Evolutionary conservation across 345 rosid species (phyloP).

Genomic region (Gynandropsis gynandra): DNA sequence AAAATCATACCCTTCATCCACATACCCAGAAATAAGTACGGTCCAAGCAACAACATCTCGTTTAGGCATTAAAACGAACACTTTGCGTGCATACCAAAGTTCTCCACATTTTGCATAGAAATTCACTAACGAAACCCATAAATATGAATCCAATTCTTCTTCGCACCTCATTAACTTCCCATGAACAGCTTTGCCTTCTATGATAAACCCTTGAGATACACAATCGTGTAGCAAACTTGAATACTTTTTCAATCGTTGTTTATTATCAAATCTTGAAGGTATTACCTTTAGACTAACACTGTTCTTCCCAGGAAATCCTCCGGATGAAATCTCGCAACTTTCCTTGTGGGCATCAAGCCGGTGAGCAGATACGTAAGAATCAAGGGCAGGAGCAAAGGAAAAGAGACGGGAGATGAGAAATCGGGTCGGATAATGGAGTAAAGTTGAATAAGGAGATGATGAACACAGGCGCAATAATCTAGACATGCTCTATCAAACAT

Average conservation of each 20-base stretch:
- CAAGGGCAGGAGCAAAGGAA: too few species aligned
- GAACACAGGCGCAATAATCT: too few species aligned
- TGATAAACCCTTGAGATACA: constrained; percentile 28
- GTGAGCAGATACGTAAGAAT: too few species aligned
- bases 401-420: too few species aligned
- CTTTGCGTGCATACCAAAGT: constrained; percentile 22
- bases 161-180: constrained; percentile 23
- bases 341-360: too few species aligned
- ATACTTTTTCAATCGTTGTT: constrained; percentile 23
- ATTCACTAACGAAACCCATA: constrained; percentile 39
- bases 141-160: constrained; percentile 29
- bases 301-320: not conserved
- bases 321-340: too few species aligned
- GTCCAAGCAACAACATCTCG: constrained; percentile 48
- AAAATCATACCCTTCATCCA: constrained; percentile 23
- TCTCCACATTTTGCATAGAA: constrained; percentile 32
- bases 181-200: constrained; percentile 28
- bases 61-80: constrained; percentile 34
- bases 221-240: constrained; percentile 33
- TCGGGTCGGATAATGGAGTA: too few species aligned
- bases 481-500: too few species aligned
- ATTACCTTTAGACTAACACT: not conserved
- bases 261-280: not conserved
- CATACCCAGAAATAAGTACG: constrained; percentile 30
- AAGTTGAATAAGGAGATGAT: too few species aligned